Evolutionary conservation across 108 stramenopile genomes (phyloP).

Genomic region (Skeletonema menzelii): DNA sequence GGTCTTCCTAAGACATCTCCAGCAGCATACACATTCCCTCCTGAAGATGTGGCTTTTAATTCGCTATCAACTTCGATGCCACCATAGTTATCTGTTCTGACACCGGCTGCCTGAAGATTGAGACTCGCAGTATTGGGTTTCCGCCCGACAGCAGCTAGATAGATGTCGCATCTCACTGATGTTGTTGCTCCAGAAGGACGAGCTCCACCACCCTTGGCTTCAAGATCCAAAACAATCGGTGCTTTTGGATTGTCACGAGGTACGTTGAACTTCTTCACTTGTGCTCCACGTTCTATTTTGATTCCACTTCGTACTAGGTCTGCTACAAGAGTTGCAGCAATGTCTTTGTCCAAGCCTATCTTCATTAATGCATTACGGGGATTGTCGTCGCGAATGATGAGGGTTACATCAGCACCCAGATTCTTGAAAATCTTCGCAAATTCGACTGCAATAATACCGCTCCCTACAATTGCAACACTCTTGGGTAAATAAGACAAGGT

Average conservation of each 20-base stretch:
- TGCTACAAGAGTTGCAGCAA: conserved; percentile 46
- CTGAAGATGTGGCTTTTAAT: conserved; percentile 52
- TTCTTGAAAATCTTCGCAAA: conserved; percentile 84
- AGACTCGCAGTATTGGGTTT: conserved; percentile 75
- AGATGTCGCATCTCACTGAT: conserved; percentile 67
- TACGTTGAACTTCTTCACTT: conserved; percentile 60
- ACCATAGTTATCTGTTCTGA: conserved; percentile 70
- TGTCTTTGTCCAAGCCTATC: conserved; percentile 82
- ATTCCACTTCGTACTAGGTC: conserved; percentile 62
- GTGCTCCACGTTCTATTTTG: conserved; percentile 65
- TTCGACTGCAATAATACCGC: conserved; percentile 83
- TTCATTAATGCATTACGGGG: conserved; percentile 79
- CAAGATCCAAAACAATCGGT: conserved; percentile 59
- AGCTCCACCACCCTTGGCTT: conserved; percentile 58
- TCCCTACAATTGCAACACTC: conserved; percentile 74
- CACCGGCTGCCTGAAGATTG: conserved; percentile 66
- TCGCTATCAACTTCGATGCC: conserved; percentile 63
- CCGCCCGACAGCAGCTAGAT: conserved; percentile 80
- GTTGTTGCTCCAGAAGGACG: conserved; percentile 37
- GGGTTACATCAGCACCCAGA: conserved; percentile 75
- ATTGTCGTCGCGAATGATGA: conserved; percentile 68
- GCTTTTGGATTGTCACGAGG: conserved; percentile 49
- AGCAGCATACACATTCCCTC: conserved; percentile 75
- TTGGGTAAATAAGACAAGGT: conserved; percentile 60
- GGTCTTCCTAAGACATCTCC: conserved; percentile 85